Conservation (phyloP, 2,329 filamentous ascomycete species). For the Stagonosporopsis chrysanthemi region DNA sequence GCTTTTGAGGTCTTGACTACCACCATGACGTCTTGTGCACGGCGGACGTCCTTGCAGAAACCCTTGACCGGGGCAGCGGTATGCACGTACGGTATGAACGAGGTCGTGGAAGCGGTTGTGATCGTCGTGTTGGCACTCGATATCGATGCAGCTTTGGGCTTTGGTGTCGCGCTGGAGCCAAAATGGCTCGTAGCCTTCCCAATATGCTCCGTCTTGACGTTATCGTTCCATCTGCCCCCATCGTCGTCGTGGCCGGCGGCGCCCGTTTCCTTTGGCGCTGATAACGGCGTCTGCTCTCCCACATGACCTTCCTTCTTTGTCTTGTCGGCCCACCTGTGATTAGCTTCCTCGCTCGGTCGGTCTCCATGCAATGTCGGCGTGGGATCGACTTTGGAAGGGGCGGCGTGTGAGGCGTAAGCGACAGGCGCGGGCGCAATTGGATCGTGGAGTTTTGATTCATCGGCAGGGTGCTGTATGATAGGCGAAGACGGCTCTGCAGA, state of each 20-base stretch:
- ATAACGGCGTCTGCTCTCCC: slow-evolving; percentile 5
- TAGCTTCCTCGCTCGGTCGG: slow-evolving; percentile 18
- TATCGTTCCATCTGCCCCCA: slow-evolving; percentile 31
- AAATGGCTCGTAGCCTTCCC: background rate
- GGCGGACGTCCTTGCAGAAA: slow-evolving; percentile 38
- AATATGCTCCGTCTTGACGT: slow-evolving; percentile 16
- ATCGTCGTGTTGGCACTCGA: slow-evolving; percentile 12
- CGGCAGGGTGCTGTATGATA: slow-evolving; percentile 33
- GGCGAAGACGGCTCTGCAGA: slow-evolving; percentile 29
- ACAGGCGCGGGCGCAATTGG: slow-evolving; percentile 32
- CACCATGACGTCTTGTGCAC: slow-evolving; percentile 61
- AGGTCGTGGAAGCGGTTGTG: slow-evolving; percentile 2
- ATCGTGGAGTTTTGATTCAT: slow-evolving; percentile 29
- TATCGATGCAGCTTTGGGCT: slow-evolving; percentile 14
- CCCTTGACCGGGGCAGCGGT: slow-evolving; percentile 8
- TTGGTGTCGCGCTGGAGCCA: slow-evolving; percentile 3
- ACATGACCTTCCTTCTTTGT: background rate
- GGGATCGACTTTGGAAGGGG: background rate
- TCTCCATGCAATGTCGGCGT: slow-evolving; percentile 5
- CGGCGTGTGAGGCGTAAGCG: slow-evolving; percentile 19
- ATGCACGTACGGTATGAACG: slow-evolving; percentile 4
- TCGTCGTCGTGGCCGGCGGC: slow-evolving; percentile 27
- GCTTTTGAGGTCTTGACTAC: slow-evolving; percentile 66
- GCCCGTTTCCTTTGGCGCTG: slow-evolving; percentile 16
- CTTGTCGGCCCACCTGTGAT: slow-evolving; percentile 27